phyloP scores from a whole-genome alignment of 352 stramenopile genomes.

The Aphanomyces cochlioides region DNA sequence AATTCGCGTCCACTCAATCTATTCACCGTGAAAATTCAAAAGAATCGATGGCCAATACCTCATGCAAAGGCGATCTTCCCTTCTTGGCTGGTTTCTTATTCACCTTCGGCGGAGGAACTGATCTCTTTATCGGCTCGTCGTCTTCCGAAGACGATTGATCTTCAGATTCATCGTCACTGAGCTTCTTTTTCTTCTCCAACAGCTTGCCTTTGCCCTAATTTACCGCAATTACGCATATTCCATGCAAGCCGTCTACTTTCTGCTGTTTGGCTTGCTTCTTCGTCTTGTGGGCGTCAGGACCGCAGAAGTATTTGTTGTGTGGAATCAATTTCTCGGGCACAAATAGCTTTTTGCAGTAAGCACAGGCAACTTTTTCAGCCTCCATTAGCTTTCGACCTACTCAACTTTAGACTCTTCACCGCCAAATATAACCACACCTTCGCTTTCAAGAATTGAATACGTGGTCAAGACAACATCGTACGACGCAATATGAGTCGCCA shows the following conservation, averaged over 20 bases:
- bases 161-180: constrained; percentile 57
- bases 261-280: constrained; percentile 86
- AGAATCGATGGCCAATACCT: constrained; percentile 21
- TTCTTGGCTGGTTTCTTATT: constrained; percentile 37
- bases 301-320: constrained; percentile 98
- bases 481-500: constrained; percentile 78
- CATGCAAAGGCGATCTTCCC: constrained; percentile 18
- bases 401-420: no score
- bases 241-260: constrained; percentile 41
- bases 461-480: constrained; percentile 99
- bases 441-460: constrained; percentile 94
- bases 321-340: constrained; percentile 92
- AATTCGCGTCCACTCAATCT: constrained; percentile 95
- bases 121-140: constrained; percentile 58
- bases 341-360: constrained; percentile 93
- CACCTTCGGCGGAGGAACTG: constrained; percentile 33
- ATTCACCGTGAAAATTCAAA: constrained; percentile 43
- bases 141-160: constrained; percentile 39
- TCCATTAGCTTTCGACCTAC: constrained; percentile 58
- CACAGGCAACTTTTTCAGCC: constrained; percentile 83
- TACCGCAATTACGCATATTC: constrained; percentile 25
- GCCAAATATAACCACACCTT: constrained; percentile 47
- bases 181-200: constrained; percentile 35
- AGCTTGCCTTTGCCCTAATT: constrained; percentile 30
- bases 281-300: constrained; percentile 92